Evolutionary conservation across 169 alveolate species (phyloP).

Genomic region (Theileria annulata): DNA sequence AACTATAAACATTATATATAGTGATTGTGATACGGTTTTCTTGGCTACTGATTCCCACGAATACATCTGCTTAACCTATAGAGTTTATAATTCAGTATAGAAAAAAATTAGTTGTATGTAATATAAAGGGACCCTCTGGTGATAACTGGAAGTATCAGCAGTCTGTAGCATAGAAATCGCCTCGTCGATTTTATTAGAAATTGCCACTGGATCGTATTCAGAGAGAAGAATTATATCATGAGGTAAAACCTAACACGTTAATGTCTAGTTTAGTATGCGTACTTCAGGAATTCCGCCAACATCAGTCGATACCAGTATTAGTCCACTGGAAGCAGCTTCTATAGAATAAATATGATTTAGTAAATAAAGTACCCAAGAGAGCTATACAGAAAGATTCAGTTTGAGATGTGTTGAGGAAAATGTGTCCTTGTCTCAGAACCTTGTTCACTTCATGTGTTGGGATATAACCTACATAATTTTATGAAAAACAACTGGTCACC

Average conservation of each 20-base stretch:
- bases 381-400: conserved; percentile 99
- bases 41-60: conserved; percentile 75
- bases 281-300: conserved; percentile 99
- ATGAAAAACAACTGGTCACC: conserved; percentile 43
- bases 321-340: conserved; percentile 99
- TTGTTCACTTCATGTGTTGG: conserved; percentile 92
- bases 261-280: neutral
- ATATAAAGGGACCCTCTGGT: conserved; percentile 43
- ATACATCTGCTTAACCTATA: conserved; percentile 68
- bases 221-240: conserved; percentile 74
- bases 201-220: conserved; percentile 66
- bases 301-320: conserved; percentile 94
- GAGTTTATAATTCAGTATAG: conserved; percentile 4
- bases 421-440: conserved; percentile 95
- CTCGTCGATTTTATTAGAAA: conserved; percentile 69
- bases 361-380: conserved; percentile 73
- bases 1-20: conserved; percentile 16
- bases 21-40: conserved; percentile 35
- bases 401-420: conserved; percentile 95
- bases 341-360: neutral
- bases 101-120: neutral
- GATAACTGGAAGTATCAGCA: conserved; percentile 53
- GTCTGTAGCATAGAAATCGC: conserved; percentile 65
- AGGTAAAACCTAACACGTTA: conserved; percentile 43
- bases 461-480: conserved; percentile 77